Conservation (phyloP, 2,329 filamentous ascomycete genomes). For the Berkeleyomyces basicola region DNA sequence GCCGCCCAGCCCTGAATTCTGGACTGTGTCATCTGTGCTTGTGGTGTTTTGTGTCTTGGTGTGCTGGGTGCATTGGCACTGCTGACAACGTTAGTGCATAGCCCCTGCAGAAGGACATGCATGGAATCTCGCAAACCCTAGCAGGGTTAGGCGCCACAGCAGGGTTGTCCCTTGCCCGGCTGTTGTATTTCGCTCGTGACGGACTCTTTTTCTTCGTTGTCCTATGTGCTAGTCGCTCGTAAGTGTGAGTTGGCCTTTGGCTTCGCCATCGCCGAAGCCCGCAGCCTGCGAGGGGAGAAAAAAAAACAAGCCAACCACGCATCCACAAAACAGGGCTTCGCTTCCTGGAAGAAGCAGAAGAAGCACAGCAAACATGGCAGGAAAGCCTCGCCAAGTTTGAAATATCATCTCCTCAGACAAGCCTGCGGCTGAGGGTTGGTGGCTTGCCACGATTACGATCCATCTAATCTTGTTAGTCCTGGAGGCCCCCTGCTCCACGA, state of each 20-base stretch:
- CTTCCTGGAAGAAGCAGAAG: too few relatives aligned
- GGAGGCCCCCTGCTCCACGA: neutral
- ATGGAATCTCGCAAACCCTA: too few relatives aligned
- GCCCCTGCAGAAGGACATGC: neutral
- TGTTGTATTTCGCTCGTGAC: neutral
- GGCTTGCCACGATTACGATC: neutral
- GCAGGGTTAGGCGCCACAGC: neutral
- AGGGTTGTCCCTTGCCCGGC: neutral
- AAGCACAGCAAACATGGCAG: too few relatives aligned
- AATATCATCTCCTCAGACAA: too few relatives aligned
- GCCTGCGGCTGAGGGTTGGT: neutral
- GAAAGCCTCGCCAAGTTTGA: too few relatives aligned
- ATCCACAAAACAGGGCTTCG: too few relatives aligned
- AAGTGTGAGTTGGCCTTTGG: neutral
- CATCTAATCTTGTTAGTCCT: neutral
- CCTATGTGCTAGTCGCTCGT: neutral
- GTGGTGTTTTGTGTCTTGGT: too few relatives aligned
- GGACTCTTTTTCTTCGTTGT: neutral
- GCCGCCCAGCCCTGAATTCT: neutral
- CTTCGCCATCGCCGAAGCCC: constrained; percentile 1
- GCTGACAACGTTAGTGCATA: neutral
- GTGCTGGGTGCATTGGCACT: neutral
- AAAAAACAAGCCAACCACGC: neutral
- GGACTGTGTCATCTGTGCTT: too few relatives aligned
- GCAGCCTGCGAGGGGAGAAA: neutral